These are phyloP conservation scores for Mycena filopes DNA, from an alignment of 768 basidiomycete genomes.

Conservation along the genomic window DNA sequence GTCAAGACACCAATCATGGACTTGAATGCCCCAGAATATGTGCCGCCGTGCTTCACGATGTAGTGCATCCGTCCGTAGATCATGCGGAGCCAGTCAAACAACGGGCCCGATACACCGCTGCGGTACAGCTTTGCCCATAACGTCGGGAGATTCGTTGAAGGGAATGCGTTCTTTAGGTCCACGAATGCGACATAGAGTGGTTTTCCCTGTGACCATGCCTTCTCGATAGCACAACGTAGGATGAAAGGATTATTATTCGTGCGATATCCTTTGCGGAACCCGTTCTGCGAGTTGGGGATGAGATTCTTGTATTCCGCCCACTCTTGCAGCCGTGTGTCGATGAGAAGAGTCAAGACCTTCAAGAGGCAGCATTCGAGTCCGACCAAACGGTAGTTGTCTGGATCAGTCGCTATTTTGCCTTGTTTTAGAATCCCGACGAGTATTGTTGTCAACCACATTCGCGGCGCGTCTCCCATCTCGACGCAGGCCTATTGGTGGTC, in stretches of 20 bases:
- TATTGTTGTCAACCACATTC: constrained; percentile 18
- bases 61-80: constrained; percentile 38
- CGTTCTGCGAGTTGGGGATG: constrained; percentile 46
- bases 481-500: constrained; percentile 2
- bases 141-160: constrained; percentile 43
- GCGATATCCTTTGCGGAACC: constrained; percentile 40
- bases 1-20: constrained; percentile 40
- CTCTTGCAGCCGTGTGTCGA: constrained; percentile 31
- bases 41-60: constrained; percentile 29
- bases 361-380: constrained; percentile 37
- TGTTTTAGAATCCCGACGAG: constrained; percentile 31
- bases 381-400: constrained; percentile 33
- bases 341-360: constrained; percentile 38
- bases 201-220: constrained; percentile 30
- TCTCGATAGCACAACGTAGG: constrained; percentile 36
- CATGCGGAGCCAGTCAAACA: constrained; percentile 43
- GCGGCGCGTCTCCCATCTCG: constrained; percentile 8
- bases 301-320: constrained; percentile 33
- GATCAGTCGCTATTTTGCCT: constrained; percentile 30
- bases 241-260: constrained; percentile 45
- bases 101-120: constrained; percentile 37
- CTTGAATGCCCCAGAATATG: constrained; percentile 31
- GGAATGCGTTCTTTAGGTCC: constrained; percentile 48
- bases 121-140: constrained; percentile 44
- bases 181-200: constrained; percentile 39